Evolutionary conservation across 257 asterid genomes (phyloP).

Genomic region (Coffea canephora): DNA sequence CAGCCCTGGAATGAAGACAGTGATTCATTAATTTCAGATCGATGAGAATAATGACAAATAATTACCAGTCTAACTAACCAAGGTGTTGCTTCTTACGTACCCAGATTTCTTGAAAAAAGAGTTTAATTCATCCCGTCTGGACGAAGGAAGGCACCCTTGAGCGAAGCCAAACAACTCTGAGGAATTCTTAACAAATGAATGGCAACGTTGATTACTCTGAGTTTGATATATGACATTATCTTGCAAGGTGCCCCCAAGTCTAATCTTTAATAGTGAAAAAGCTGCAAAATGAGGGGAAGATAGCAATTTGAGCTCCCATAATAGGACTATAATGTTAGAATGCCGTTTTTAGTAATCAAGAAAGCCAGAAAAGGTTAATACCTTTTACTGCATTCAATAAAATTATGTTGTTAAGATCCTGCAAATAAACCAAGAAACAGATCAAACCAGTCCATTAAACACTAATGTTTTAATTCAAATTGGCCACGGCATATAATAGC

Average conservation of each 20-base stretch:
- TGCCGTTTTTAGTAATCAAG: not conserved
- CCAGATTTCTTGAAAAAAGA: slow-evolving; percentile 63
- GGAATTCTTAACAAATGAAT: slow-evolving; percentile 41
- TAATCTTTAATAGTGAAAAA: slow-evolving; percentile 79
- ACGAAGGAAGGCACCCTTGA: slow-evolving; percentile 67
- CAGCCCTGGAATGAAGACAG: slow-evolving; percentile 46
- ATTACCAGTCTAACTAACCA: not conserved
- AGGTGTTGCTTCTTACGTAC: slow-evolving; percentile 30
- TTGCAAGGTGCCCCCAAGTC: slow-evolving; percentile 87
- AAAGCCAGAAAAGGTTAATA: slow-evolving; percentile 20
- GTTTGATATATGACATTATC: slow-evolving; percentile 72
- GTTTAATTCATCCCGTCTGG: slow-evolving; percentile 81
- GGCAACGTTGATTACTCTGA: slow-evolving; percentile 53
- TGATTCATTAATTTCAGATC: not conserved
- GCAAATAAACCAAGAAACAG: slow-evolving; percentile 29
- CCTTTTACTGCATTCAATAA: slow-evolving; percentile 79
- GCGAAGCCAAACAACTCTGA: slow-evolving; percentile 60
- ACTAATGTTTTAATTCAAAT: not conserved
- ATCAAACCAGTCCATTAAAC: not conserved
- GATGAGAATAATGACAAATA: not conserved
- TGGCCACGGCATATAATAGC: not conserved
- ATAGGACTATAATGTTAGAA: slow-evolving; percentile 7
- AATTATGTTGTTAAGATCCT: slow-evolving; percentile 68
- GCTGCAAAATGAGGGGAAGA: slow-evolving; percentile 40
- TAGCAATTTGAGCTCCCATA: slow-evolving; percentile 19